Evolutionary conservation across 1,284 basidiomycete genomes (phyloP), one percentile per base, ranked within the genome.

Genomic region (Fistulinella cinereoalba): DNA sequence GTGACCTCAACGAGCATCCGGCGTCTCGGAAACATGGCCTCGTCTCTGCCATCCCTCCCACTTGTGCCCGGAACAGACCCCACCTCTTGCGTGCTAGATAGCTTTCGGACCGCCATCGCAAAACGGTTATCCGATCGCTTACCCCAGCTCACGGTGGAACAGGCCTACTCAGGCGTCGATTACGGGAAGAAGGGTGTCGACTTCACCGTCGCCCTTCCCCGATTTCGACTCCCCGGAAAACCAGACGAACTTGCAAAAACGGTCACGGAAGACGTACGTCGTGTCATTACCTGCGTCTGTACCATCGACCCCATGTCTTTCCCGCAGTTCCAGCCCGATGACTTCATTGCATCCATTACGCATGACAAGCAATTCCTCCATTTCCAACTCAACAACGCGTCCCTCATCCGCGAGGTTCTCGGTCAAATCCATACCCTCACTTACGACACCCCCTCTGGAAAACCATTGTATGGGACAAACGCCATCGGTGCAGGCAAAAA

Each of bases 151-250:
- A 79, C 84, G 0, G 58, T 89, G 19, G 85, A 88, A 40, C 76
- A 92, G 61, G 89, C 85, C 0, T 96, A 88, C 65, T 68, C 78
- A 23, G 95, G 89, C 13, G 88, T 97, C 6, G 89, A 95, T 66
- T 88, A 87, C 55, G 90, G 90, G 40, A 94, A 93, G 71, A 95
- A 96, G 70, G 91, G 88, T 15, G 84, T 81, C 38, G 96, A 99
- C 71, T 93, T 97, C 58, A 91, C 89, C 0, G 80, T 99, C 25
- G 94, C 97, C 5, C 70, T 98, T 34, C 92, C 95, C 22, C 80
- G 96, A 47, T 98, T 96, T 72, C 79, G 90, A 55, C 75, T 97
- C 41, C 83, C 84, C 5, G 91, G 84, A 33, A 96, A 96, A 62
- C 78, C 88, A 2, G 85, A 90, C 47, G 85, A 88, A 43, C 75